Evolutionary conservation across 2,329 filamentous ascomycete species (phyloP), one percentile per base, ranked within the genome.

Genomic region (Exophiala spinifera): DNA sequence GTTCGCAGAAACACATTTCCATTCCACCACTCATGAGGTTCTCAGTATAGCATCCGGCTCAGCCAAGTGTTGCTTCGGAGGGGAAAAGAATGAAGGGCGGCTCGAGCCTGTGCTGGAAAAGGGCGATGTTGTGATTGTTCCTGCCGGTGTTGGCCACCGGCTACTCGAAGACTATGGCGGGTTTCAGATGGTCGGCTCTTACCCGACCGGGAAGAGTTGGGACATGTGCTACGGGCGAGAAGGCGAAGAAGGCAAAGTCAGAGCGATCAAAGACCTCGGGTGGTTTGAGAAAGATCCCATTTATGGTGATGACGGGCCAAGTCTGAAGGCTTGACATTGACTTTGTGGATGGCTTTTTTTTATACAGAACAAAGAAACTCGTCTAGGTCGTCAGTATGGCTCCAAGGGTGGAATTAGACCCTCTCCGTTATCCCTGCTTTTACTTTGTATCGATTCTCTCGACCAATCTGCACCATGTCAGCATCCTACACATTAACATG

Each of bases 221-320:
- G 84, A 88, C 36, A 88, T 89, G 86, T 88, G 85, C 62, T 87
- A 88, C 71, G 85, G 85, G 1, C 74, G 73, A 48, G 63, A 73
- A 34, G 80, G 74, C 0, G 85, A 87, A 64, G 78, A 81, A 64
- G 66, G 68, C 5, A 80, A 79, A 62, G 67, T 79, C 5, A 68
- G 75, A 53, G 66, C 61, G 5, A 85, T 86, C 44, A 65, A 60
- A 49, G 60, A 63, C 3, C 61, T 86, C 63, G 62, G 60, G 4
- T 87, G 83, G 84, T 82, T 87, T 60, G 66, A 73, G 42, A 76
- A 65, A 56, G 84, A 87, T 72, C 83, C 83, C 15, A 67, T 86
- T 15, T 84, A 82, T 69, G 81, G 81, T 0, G 70, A 76, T 20
- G 64, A 76, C 42, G 81, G 80, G 2, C 82, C 81, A 34, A 74